Percentiles rank a stretch among this genome's conserved stretches.
These are phyloP conservation scores for Candida xyloterini DNA, from an alignment of 805 yeast species.

Conservation along the genomic window DNA sequence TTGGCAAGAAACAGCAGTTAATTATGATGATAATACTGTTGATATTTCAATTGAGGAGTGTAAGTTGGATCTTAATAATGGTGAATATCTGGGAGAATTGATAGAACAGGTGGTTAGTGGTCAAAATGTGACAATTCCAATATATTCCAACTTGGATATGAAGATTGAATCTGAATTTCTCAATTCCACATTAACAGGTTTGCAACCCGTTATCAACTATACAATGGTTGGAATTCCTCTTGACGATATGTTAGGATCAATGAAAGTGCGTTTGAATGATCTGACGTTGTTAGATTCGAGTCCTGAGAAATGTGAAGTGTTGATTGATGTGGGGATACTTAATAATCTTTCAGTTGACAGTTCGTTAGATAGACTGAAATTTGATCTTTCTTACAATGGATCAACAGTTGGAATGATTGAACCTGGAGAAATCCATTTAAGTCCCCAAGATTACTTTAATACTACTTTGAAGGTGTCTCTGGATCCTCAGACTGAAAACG, in stretches of 20 bases:
- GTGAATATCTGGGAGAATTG: conserved; percentile 1
- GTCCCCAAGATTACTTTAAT: conserved; percentile 17
- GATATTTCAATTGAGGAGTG: conserved; percentile 3
- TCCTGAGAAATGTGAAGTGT: conserved; percentile 23
- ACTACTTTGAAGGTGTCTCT: conserved; percentile 24
- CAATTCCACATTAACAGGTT: conserved; percentile 13
- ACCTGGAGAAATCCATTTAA: conserved; percentile 25
- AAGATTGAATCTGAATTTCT: conserved; percentile 25
- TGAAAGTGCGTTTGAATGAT: conserved; percentile 10
- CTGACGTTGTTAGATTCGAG: conserved; percentile 31
- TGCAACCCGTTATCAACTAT: conserved; percentile 1
- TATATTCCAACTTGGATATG: conserved; percentile 16
- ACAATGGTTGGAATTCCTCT: conserved; percentile 1
- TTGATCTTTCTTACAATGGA: conserved; percentile 30
- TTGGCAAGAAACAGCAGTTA: conserved; percentile 21
- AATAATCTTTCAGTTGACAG: conserved; percentile 32
- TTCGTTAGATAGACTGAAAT: conserved; percentile 20
- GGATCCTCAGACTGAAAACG: conserved; percentile 14
- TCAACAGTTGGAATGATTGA: conserved; percentile 35
- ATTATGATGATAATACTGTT: conserved; percentile 14
- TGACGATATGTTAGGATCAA: conserved; percentile 2
- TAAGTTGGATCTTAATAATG: conserved; percentile 6
- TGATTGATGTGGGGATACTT: conserved; percentile 30
- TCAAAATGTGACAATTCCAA: background rate
- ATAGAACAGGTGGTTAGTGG: conserved; percentile 4